Base-by-base conservation (phyloP, 1,284 basidiomycete genomes). In the Pulveroboletus ridleyi region DNA sequence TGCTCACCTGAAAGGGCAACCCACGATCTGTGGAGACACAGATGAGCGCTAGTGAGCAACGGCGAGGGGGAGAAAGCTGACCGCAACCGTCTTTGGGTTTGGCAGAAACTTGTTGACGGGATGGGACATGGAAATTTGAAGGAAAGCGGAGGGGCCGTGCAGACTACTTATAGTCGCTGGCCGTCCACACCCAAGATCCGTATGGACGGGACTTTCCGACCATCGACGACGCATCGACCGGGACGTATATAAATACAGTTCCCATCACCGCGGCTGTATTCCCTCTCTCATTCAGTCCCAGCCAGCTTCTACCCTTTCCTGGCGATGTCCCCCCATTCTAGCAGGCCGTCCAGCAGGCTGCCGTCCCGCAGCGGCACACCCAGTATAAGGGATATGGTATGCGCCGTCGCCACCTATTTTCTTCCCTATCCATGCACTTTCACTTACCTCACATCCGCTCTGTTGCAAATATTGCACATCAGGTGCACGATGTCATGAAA, bases 1-100 rank as follows among this genome's bases (percentile, higher is more conserved):
- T 52, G 64, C 80, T 72, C 70, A 89, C 89, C 89, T 89, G 81
- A 92, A 92, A 7, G 89, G 90, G 74, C 90, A 91, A 50, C 89
- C 89, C 20, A 92, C 85, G 65, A 91, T 86, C 89, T 91, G 62
- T 58, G 23, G 13, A 50, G 56, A n/a, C 35, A 55, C 25, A 58
- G 57, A 62, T 66, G 39, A 68, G 62, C 13, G 53, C 59, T 18
- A 5, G 13, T 22, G 35, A 29, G 13, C 17, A 22, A 33, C 17
- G 7, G 25, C 41, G n/a, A n/a, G 8, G 14, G n/a, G 13, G 4
- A 29, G n/a, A 55, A 17, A 3, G 72, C 79, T 64, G 62, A 81
- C 79, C 33, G 78, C 78, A 41, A 74, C 59, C 1, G 89, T 91
- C 78, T 87, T 89, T 53, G 91, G 91, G 65, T 89, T 82, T 22